Conservation (phyloP, 257 asterid genomes). For the Gentiana macrophylla region DNA sequence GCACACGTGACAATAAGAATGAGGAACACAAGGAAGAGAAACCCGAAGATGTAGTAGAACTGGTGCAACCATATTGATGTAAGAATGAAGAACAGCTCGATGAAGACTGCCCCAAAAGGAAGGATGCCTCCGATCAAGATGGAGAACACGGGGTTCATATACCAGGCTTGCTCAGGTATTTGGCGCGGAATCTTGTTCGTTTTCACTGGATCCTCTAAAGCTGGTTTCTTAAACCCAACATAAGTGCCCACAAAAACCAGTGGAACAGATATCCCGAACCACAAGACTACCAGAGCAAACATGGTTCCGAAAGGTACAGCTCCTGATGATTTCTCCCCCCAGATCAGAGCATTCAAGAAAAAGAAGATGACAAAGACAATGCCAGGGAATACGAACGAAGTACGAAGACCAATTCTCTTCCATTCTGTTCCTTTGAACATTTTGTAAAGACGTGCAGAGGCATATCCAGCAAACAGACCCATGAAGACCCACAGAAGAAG, state of each 20-base stretch:
- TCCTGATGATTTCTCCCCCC: constrained; percentile 77
- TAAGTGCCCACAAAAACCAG: constrained; percentile 70
- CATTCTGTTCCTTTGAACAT: constrained; percentile 74
- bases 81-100: constrained; percentile 82
- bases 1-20: constrained; percentile 80
- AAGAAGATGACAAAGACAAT: constrained; percentile 43
- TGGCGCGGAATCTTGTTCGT: constrained; percentile 74
- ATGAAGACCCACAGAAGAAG: constrained; percentile 76
- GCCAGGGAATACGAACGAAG: constrained; percentile 64
- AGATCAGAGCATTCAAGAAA: constrained; percentile 53
- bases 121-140: constrained; percentile 69
- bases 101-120: constrained; percentile 75
- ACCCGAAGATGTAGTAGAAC: constrained; percentile 84
- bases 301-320: constrained; percentile 78
- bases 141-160: constrained; percentile 58
- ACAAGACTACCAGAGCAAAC: constrained; percentile 53
- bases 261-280: constrained; percentile 77
- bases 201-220: constrained; percentile 72
- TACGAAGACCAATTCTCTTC: constrained; percentile 60
- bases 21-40: constrained; percentile 69
- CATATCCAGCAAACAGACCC: constrained; percentile 71
- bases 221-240: constrained; percentile 53
- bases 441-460: constrained; percentile 68
- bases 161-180: constrained; percentile 70
- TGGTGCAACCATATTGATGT: constrained; percentile 91